A percentile compares a stretch with the other conserved stretches of the same genome.
Conservation (phyloP, 2,329 filamentous ascomycete genomes). For the Penicillium expansum region DNA sequence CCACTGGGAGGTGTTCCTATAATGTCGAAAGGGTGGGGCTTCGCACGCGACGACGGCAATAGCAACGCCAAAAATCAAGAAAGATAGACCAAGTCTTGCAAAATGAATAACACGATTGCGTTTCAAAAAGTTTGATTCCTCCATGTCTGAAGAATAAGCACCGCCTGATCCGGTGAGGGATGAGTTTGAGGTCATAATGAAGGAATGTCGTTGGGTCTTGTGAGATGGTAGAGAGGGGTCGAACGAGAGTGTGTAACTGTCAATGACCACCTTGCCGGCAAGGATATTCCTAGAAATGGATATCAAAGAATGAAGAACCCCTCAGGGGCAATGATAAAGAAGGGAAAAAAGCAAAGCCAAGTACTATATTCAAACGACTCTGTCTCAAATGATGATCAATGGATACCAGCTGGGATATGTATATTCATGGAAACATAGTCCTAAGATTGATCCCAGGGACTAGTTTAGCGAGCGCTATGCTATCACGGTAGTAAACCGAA, state of each 20-base stretch:
- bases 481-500: slow-evolving; percentile 13
- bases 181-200: slow-evolving; percentile 29
- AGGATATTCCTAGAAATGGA: slow-evolving; percentile 5
- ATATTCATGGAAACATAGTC: background rate
- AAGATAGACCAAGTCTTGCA: slow-evolving; percentile 35
- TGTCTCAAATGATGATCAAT: slow-evolving; percentile 3
- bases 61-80: slow-evolving; percentile 30
- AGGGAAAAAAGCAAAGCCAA: slow-evolving; percentile 17
- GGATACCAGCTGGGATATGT: slow-evolving; percentile 14
- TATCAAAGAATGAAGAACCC: slow-evolving; percentile 6
- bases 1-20: slow-evolving; percentile 38
- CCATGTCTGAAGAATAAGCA: slow-evolving; percentile 35
- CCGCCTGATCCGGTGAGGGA: slow-evolving; percentile 31
- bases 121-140: slow-evolving; percentile 38
- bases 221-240: background rate
- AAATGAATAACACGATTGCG: slow-evolving; percentile 34
- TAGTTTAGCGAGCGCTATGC: slow-evolving; percentile 11
- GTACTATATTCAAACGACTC: slow-evolving; percentile 4
- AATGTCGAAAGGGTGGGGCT: slow-evolving; percentile 40
- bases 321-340: slow-evolving; percentile 12
- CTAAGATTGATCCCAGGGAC: background rate
- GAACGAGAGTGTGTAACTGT: background rate
- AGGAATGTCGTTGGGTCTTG: slow-evolving; percentile 2
- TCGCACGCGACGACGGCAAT: slow-evolving; percentile 38
- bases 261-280: slow-evolving; percentile 17